Base-by-base conservation (phyloP, 352 stramenopile species). In the Globisporangium apiculatum region DNA sequence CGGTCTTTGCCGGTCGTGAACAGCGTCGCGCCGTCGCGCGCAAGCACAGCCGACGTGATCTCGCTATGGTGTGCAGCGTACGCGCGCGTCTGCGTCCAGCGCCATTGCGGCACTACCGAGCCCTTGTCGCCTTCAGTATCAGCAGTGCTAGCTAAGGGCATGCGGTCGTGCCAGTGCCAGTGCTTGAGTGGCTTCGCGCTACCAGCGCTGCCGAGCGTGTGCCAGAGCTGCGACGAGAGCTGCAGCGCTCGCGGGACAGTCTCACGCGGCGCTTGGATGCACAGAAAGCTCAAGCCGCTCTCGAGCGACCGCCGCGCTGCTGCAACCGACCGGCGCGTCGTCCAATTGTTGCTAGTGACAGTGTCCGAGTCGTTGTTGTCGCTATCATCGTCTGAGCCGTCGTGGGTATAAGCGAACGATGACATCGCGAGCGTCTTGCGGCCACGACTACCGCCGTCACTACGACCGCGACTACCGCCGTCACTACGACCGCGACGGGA, bases 1-100 rank as follows among this genome's bases (percentile, higher is more conserved):
- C 72, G 76, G 62, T 94, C 80, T 40, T 89, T 87, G 50, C 74
- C 86, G 5, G 81, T 85, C 6, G 83, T 81, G 50, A 86, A 84
- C n/a, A 92, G 48, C 43, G 62, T 68, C 10, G 61, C 43, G 17
- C 66, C 65, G 36, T 89, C 69, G 37, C 74, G 75, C 5, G 81
- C 80, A 7, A 94, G 61, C 31, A 89, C 72, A 0, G 66, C 67
- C 17, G 70, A 86, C 11, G 83, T 90, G 57, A 91, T 69, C 54
- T 89, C 81, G 37, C 78, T 66, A 7, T 67, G 65, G 53, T 91
- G 80, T n/a, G 87, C 41, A 8, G 69, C 55, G 43, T 68, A 61
- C 0, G 70, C 61, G 0, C 62, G 67, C 14, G 67, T 67, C 53
- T 86, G 62, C 12, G 72, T 78, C 83, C 83, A 93, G 10, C 66